Percentiles rank a stretch among this genome's conserved stretches.
Evolutionary conservation across 1,139 yeast species (phyloP).

Genomic region (Chernovozyma aurita): DNA sequence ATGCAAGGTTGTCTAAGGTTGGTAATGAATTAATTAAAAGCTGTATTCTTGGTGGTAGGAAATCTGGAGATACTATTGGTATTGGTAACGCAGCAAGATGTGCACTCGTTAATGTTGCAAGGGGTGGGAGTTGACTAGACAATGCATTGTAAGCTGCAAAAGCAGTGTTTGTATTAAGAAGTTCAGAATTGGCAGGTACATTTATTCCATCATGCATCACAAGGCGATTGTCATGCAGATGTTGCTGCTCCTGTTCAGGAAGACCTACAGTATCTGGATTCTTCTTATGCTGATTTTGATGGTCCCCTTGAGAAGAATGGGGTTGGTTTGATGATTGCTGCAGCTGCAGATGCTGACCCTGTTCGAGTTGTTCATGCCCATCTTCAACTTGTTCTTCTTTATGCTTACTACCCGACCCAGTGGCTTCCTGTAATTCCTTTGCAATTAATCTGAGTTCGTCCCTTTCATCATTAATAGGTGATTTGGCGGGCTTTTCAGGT

Average conservation of each 20-base stretch:
- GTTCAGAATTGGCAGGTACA: slow-evolving; percentile 41
- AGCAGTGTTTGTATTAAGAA: slow-evolving; percentile 39
- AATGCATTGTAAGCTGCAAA: slow-evolving; percentile 42
- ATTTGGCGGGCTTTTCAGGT: slow-evolving; percentile 2
- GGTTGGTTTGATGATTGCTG: neutral
- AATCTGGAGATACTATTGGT: slow-evolving; percentile 51
- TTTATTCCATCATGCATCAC: slow-evolving; percentile 22
- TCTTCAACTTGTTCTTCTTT: neutral
- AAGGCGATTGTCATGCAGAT: slow-evolving; percentile 2
- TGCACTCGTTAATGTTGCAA: slow-evolving; percentile 42
- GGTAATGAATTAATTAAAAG: slow-evolving; percentile 64
- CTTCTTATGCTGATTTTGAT: neutral
- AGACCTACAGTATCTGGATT: neutral
- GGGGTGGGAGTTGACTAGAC: slow-evolving; percentile 35
- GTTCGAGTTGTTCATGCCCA: neutral
- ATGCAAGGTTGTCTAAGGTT: slow-evolving; percentile 67
- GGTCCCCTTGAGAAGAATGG: neutral
- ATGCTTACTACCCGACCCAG: slow-evolving; percentile 5
- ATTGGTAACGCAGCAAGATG: slow-evolving; percentile 58
- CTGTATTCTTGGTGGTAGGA: slow-evolving; percentile 57
- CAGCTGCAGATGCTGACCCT: neutral
- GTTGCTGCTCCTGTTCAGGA: neutral
- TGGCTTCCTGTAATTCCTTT: slow-evolving; percentile 15
- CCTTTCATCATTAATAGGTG: slow-evolving; percentile 10
- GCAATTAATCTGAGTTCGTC: slow-evolving; percentile 17